Evolutionary conservation across 78 protist species (phyloP), one percentile per base, ranked within the genome.

Genomic region (Dictyostelium firmibasis): DNA sequence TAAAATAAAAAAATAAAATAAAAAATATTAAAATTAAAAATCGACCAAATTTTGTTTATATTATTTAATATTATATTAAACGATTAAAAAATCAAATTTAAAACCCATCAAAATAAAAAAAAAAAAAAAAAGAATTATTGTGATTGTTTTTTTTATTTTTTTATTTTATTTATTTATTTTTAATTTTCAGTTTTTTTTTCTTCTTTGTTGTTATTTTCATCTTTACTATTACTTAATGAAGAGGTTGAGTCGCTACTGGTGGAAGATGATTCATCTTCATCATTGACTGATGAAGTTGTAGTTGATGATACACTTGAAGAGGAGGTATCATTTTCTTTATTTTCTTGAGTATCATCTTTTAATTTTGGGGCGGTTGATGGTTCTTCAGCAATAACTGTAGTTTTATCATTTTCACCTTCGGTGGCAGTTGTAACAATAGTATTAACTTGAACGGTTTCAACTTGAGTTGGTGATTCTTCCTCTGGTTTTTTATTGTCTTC

Each of bases 241-340:
- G 67, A 57, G 7, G 67, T 72, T 27, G 79, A 72, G 9, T 33
- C 43, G n/a, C 79, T 72, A 14, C 38, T 72, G 2, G 36, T 31
- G 29, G 79, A 4, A 6, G 44, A 33, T 33, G 79, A 72, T 13
- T 27, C 79, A 14, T 72, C 79, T 25, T 67, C 33, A 27, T 31
- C 79, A 33, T 57, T 57, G 67, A 20, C 6, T 20, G 44, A 31
- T 33, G 79, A 33, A 2, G 79, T 33, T 33, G 79, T 27, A 18
- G 44, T 72, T 33, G 79, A 72, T 31, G 79, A 72, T 13, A 72
- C 79, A 72, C 79, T 72, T 27, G 79, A 69, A 27, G 77, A 72
- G 13, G 35, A 69, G 41, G 33, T 31, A 33, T 72, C 79, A 72
- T 33, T 72, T 72, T 33, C 79, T 72, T 72, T 72, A 31, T 72